phyloP scores from a whole-genome alignment of 805 yeast species.

The Yamadazyma tumulicola region DNA sequence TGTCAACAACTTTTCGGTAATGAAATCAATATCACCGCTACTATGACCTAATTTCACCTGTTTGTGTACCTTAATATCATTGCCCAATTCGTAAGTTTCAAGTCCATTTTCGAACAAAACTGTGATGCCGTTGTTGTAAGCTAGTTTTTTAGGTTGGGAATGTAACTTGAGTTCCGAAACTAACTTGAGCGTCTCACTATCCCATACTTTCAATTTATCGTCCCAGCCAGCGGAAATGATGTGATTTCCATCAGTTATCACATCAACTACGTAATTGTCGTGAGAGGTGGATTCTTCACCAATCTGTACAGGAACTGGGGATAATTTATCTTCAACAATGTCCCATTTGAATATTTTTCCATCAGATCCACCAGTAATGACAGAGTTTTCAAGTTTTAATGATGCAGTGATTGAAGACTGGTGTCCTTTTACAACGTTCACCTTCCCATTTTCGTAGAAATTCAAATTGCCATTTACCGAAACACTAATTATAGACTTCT shows the following conservation, averaged over 20 bases:
- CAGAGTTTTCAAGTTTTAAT: constrained; percentile 21
- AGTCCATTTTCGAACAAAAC: constrained; percentile 31
- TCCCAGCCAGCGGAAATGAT: constrained; percentile 82
- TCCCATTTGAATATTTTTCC: constrained; percentile 70
- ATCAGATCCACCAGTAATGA: constrained; percentile 76
- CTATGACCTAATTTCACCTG: constrained; percentile 19
- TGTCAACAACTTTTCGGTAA: constrained; percentile 22
- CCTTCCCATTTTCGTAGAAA: constrained; percentile 33
- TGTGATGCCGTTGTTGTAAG: constrained; percentile 23
- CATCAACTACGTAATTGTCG: constrained; percentile 62
- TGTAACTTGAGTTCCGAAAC: constrained; percentile 10
- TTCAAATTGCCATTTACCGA: constrained; percentile 71
- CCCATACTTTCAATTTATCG: constrained; percentile 55
- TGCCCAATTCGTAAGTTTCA: constrained; percentile 17
- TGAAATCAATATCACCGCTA: constrained; percentile 22
- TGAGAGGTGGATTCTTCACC: constrained; percentile 43
- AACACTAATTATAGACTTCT: constrained; percentile 57
- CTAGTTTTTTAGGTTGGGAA: constrained; percentile 36
- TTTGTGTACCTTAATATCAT: constrained; percentile 11
- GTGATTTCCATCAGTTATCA: constrained; percentile 24
- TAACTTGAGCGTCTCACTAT: constrained; percentile 12
- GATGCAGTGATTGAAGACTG: constrained; percentile 73
- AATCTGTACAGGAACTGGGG: constrained; percentile 18
- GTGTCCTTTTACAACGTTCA: constrained; percentile 61
- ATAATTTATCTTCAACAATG: constrained; percentile 13